Percentiles rank a stretch among this genome's conserved stretches.
Evolutionary conservation across 108 stramenopile species (phyloP).

Genomic region (Pseudonitzschia pungens): DNA sequence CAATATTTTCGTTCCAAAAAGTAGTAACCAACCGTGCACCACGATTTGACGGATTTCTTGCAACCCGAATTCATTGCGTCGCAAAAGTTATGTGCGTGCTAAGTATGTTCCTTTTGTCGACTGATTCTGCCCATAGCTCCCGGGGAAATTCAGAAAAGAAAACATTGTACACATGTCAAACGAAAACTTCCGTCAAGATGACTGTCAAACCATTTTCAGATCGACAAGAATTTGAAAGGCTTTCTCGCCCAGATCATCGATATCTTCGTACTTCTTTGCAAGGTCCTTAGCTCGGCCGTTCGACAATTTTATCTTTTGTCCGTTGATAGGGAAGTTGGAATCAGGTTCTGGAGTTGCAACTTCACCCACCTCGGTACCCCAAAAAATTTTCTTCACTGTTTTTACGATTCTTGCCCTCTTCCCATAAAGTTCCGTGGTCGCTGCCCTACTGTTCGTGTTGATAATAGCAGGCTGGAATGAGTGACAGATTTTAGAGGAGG

Average conservation of each 20-base stretch:
- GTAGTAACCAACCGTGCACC: too few relatives aligned
- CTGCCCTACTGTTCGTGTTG: neutral
- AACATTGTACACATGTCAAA: neutral
- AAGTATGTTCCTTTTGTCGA: too few relatives aligned
- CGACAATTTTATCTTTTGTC: constrained; percentile 3
- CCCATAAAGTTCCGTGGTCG: neutral
- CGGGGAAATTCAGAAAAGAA: too few relatives aligned
- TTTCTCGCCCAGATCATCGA: constrained; percentile 43
- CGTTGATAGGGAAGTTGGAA: neutral
- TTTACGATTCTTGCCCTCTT: neutral
- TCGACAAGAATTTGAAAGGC: constrained; percentile 53
- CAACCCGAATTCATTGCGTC: too few relatives aligned
- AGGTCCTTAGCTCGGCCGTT: neutral
- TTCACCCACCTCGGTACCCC: neutral
- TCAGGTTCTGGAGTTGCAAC: neutral
- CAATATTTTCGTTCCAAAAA: too few relatives aligned
- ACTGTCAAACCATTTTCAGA: constrained; percentile 36
- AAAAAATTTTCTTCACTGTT: neutral
- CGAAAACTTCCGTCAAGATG: neutral
- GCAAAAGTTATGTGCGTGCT: too few relatives aligned
- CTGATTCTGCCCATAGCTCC: too few relatives aligned
- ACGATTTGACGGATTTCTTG: too few relatives aligned
- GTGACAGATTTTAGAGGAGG: neutral
- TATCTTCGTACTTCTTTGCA: constrained; percentile 24
- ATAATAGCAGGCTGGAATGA: neutral